Conservation (phyloP, 169 alveolate genomes). For the Toxoplasma gondii region DNA sequence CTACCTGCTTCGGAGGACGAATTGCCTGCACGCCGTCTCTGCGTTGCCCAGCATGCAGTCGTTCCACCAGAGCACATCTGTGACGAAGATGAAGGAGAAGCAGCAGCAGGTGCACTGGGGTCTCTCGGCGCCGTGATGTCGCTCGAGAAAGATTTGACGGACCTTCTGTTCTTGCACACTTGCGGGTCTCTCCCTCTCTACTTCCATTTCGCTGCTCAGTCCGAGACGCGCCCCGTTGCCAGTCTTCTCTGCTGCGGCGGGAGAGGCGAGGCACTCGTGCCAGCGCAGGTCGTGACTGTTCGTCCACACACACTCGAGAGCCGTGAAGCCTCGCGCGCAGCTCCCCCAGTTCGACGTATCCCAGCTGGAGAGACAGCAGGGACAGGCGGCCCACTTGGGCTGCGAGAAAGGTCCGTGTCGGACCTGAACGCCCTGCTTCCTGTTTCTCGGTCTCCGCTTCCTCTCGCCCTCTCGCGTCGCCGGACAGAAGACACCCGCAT, state of each 20-base stretch:
- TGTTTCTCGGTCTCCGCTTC: neutral
- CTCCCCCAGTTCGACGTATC: conserved; percentile 4
- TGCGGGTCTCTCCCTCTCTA: neutral
- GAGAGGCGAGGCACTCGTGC: neutral
- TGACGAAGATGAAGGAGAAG: conserved; percentile 44
- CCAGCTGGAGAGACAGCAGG: conserved; percentile 25
- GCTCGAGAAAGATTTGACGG: neutral
- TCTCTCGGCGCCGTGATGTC: neutral
- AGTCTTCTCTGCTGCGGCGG: neutral
- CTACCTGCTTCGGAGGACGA: conserved; percentile 60
- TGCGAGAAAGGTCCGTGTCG: neutral
- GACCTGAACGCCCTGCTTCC: neutral
- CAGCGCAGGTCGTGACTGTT: conserved; percentile 27
- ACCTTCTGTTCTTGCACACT: neutral
- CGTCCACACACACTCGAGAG: conserved; percentile 34
- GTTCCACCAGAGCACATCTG: conserved; percentile 57
- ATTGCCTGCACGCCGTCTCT: conserved; percentile 57
- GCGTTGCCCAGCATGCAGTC: conserved; percentile 64
- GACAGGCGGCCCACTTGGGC: neutral
- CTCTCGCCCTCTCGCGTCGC: neutral
- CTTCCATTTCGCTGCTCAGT: neutral
- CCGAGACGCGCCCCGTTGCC: neutral
- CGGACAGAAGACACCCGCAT: too few relatives aligned
- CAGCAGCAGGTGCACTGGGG: neutral
- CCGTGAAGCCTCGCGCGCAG: conserved; percentile 45